A percentile compares a stretch with the other conserved stretches of the same genome.
These are phyloP conservation scores for Sporisorium reilianum DNA, from an alignment of 1,284 basidiomycete species.

Conservation along the genomic window DNA sequence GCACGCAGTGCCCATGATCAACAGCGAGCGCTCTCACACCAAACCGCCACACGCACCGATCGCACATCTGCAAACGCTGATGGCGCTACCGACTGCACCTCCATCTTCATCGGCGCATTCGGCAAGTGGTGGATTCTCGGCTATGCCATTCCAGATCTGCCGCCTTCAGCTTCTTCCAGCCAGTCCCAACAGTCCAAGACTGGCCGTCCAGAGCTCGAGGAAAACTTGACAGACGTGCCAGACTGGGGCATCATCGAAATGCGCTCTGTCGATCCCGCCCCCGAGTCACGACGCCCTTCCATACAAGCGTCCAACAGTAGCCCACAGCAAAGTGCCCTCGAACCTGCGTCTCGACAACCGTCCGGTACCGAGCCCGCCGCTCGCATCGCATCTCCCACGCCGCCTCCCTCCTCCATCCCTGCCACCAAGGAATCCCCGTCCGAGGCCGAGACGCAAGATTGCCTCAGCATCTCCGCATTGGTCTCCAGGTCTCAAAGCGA, in stretches of 20 bases:
- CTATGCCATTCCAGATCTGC: conserved; percentile 69
- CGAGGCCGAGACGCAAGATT: conserved; percentile 19
- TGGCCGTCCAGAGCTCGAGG: conserved; percentile 73
- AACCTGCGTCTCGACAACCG: conserved; percentile 8
- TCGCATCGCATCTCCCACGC: conserved; percentile 5
- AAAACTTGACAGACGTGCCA: conserved; percentile 76
- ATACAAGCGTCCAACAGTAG: conserved; percentile 17
- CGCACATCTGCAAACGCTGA: conserved; percentile 47
- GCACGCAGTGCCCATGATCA: conserved; percentile 9
- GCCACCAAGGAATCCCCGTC: conserved; percentile 3
- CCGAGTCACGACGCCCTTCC: conserved; percentile 31
- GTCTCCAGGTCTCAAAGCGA: conserved; percentile 32
- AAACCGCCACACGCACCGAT: background rate
- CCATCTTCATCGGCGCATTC: conserved; percentile 88
- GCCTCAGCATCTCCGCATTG: conserved; percentile 37
- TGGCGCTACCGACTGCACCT: conserved; percentile 71
- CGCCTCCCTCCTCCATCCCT: background rate
- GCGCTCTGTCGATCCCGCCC: conserved; percentile 44
- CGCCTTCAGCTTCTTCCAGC: conserved; percentile 73
- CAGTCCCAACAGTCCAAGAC: conserved; percentile 73
- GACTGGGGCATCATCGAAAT: conserved; percentile 76
- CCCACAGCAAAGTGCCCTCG: conserved; percentile 6
- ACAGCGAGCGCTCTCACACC: background rate
- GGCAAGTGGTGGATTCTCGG: conserved; percentile 86
- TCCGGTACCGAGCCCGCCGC: conserved; percentile 4